Percentiles rank a stretch among this genome's conserved stretches.
phyloP scores from a whole-genome alignment of 2,329 filamentous ascomycete genomes.

The Pseudogymnoascus sp. region DNA sequence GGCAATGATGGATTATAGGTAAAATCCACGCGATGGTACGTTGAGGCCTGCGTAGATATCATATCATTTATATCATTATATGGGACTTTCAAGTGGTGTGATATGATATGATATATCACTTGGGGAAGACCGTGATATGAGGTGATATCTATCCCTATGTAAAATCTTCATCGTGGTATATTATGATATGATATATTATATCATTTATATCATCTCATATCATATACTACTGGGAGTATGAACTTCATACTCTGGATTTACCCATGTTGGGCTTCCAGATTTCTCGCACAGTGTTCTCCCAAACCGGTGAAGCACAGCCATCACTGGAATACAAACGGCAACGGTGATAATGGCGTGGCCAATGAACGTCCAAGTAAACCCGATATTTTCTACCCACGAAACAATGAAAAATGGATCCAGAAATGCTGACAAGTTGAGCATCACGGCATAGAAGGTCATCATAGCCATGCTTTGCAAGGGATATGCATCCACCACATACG shows the following conservation, averaged over 20 bases:
- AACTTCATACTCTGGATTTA: not conserved
- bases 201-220: too few relatives aligned
- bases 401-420: slow-evolving; percentile 24
- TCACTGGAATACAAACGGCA: slow-evolving; percentile 20
- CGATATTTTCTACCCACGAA: slow-evolving; percentile 20
- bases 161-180: too few relatives aligned
- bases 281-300: slow-evolving; percentile 16
- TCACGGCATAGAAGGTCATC: slow-evolving; percentile 46
- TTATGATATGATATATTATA: too few relatives aligned
- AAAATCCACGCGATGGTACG: too few relatives aligned
- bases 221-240: too few relatives aligned
- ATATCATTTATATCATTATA: too few relatives aligned
- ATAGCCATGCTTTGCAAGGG: slow-evolving; percentile 46
- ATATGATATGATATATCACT: too few relatives aligned
- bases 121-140: too few relatives aligned
- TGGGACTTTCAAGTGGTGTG: too few relatives aligned
- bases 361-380: slow-evolving; percentile 26
- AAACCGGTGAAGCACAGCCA: slow-evolving; percentile 21
- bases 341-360: slow-evolving; percentile 26
- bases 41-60: too few relatives aligned
- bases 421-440: slow-evolving; percentile 35
- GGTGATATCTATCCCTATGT: too few relatives aligned
- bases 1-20: slow-evolving; percentile 32
- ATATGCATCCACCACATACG: slow-evolving; percentile 49
- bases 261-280: not conserved